A percentile compares a stretch with the other conserved stretches of the same genome.
These are phyloP conservation scores for Pichia membranifaciens DNA, from an alignment of 805 yeast species.

Conservation along the genomic window DNA sequence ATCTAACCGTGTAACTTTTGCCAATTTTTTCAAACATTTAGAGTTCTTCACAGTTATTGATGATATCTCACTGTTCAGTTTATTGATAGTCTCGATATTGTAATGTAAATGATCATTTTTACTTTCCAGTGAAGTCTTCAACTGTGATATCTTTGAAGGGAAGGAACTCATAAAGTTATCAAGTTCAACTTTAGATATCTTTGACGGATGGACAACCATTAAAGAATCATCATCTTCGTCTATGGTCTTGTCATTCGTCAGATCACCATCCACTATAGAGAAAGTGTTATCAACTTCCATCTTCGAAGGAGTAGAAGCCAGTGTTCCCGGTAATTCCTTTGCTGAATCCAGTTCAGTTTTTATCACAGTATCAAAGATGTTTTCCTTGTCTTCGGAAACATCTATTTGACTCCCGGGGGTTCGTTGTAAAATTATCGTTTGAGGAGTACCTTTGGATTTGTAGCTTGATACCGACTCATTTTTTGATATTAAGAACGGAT, in stretches of 20 bases:
- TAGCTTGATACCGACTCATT: background rate
- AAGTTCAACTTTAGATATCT: constrained; percentile 6
- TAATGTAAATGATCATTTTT: constrained; percentile 50
- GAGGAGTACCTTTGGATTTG: constrained; percentile 5
- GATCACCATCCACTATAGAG: background rate
- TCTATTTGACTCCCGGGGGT: constrained; percentile 22
- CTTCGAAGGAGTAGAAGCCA: constrained; percentile 12
- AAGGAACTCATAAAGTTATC: constrained; percentile 19
- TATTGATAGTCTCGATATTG: constrained; percentile 37
- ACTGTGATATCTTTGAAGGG: constrained; percentile 18
- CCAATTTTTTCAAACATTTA: constrained; percentile 15
- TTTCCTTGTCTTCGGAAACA: constrained; percentile 43
- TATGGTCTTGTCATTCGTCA: background rate
- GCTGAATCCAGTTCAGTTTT: background rate
- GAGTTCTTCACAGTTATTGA: constrained; percentile 19
- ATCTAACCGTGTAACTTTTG: background rate
- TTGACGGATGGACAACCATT: constrained; percentile 5
- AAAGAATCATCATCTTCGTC: background rate
- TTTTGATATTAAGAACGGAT: constrained; percentile 7
- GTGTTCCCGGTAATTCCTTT: background rate
- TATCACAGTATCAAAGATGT: constrained; percentile 23
- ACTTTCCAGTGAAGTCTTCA: constrained; percentile 27
- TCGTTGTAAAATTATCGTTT: constrained; percentile 3
- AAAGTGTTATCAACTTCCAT: background rate
- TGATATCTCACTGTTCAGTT: constrained; percentile 36